Conservation (phyloP, 2,329 filamentous ascomycete species). For the Lasiodiplodia gonubiensis region DNA sequence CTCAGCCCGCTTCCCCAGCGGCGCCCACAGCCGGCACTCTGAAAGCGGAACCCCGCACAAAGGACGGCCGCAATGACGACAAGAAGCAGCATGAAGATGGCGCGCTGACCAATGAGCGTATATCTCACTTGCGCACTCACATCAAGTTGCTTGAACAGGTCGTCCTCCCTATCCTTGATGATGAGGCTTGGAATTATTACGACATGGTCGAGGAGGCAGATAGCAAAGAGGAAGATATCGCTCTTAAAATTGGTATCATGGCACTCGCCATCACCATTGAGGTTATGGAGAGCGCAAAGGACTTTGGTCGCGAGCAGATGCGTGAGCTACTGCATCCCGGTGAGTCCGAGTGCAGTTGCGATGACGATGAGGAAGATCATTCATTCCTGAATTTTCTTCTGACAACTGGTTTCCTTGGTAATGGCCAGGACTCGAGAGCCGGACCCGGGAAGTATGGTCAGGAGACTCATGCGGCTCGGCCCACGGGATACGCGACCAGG, state of each 20-base stretch:
- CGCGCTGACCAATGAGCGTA: not conserved
- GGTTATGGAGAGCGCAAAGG: not conserved
- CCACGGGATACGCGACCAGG: not conserved
- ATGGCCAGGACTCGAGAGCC: not conserved
- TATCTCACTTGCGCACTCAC: not conserved
- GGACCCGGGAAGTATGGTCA: not conserved
- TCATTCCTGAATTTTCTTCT: not conserved
- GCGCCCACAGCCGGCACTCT: not conserved
- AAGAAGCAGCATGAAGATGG: not conserved
- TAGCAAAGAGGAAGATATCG: not conserved
- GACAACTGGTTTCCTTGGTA: not conserved
- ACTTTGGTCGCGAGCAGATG: not conserved
- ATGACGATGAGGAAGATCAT: not conserved
- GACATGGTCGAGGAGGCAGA: not conserved
- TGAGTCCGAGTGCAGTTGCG: not conserved
- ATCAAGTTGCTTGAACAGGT: not conserved
- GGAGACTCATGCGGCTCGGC: not conserved
- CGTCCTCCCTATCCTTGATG: not conserved
- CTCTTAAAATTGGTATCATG: not conserved
- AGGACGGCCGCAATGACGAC: not conserved
- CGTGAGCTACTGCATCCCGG: not conserved
- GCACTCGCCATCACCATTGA: not conserved
- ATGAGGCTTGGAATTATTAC: not conserved
- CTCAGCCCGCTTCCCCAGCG: not conserved
- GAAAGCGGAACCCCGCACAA: not conserved